These are phyloP conservation scores for Colletotrichum higginsianum DNA, from an alignment of 2,329 filamentous ascomycete species.

Conservation along the genomic window DNA sequence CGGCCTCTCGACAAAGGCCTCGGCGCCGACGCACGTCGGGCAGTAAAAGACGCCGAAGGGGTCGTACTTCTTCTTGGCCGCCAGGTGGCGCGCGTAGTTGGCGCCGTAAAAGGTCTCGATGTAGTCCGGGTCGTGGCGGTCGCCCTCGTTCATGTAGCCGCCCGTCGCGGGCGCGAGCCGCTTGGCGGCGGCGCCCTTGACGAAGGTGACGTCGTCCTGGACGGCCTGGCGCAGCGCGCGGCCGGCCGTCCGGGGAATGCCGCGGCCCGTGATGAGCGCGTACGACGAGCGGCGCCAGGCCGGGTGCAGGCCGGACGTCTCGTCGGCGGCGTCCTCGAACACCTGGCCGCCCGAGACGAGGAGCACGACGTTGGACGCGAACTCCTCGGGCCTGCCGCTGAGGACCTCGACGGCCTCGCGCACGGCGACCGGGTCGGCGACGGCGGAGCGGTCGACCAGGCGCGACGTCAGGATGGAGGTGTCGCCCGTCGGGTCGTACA, in stretches of 20 bases:
- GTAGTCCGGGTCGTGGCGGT: constrained; percentile 53
- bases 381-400: constrained; percentile 46
- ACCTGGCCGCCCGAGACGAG: constrained; percentile 51
- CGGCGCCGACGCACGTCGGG: constrained; percentile 56
- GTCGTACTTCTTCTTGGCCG: constrained; percentile 54
- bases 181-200: constrained; percentile 51
- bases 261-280: constrained; percentile 41
- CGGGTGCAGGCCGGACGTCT: constrained; percentile 47
- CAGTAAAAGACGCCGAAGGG: constrained; percentile 53
- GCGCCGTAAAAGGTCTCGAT: constrained; percentile 53
- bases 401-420: constrained; percentile 47
- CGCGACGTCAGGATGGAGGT: constrained; percentile 48
- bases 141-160: constrained; percentile 60
- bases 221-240: constrained; percentile 42
- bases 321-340: constrained; percentile 47
- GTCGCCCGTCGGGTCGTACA: constrained; percentile 45
- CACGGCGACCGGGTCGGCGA: constrained; percentile 43
- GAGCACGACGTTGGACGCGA: constrained; percentile 46
- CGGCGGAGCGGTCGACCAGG: constrained; percentile 45
- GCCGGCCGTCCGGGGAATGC: constrained; percentile 42
- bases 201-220: constrained; percentile 48
- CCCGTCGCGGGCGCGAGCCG: constrained; percentile 57
- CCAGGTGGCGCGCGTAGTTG: constrained; percentile 50
- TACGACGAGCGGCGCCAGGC: constrained; percentile 26
- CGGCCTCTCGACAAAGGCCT: constrained; percentile 47